Base-by-base conservation (phyloP, 306 rosid genomes). In the Ormosia semicastrata region DNA sequence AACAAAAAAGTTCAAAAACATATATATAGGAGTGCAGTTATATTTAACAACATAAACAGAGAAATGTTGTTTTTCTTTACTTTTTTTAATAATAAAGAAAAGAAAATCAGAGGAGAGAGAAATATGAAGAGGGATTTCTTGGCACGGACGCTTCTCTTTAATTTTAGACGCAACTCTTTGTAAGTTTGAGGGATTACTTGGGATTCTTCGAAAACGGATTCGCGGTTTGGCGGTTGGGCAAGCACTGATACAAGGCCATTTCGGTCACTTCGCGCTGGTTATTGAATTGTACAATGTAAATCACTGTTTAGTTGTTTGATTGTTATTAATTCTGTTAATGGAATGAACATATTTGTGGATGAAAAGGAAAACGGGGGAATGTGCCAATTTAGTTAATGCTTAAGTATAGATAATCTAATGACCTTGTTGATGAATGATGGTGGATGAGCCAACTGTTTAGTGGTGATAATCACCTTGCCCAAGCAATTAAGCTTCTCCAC, bases 121-220 rank as follows among this genome's bases (percentile, higher is more conserved):
- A 79, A 82, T 39, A 49, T 15, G 41, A 60, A 58, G 46, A 14
- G 60, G 73, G 77, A 73, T 87, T 83, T 92, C 84, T 87, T 91
- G 87, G 84, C 46, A 33, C 74, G 85, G 86, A 92, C 84, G 88
- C 79, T 73, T 89, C 93, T 75, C 79, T 77, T 63, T 66, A 54
- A 80, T 47, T 82, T 83, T 79, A 82, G 86, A 78, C 78, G 87
- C 82, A 87, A 84, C 56, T 43, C 29, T 49, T 3, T 7, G 2
- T 41, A 40, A 57, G 36, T 13, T 43, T 44, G 57, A 66, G 83
- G 72, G 81, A 53, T 63, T 72, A 76, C 69, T 84, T 36, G 71
- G 71, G 76, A 84, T 75, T 82, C 79, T 80, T 73, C 33, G 37
- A 66, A 24, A 64, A 75, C 78, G 83, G 85, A 47, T 76, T 87